Percentiles rank a stretch among this genome's conserved stretches.
phyloP scores from a whole-genome alignment of 768 basidiomycete genomes.

The Phaeotremella fagi region DNA sequence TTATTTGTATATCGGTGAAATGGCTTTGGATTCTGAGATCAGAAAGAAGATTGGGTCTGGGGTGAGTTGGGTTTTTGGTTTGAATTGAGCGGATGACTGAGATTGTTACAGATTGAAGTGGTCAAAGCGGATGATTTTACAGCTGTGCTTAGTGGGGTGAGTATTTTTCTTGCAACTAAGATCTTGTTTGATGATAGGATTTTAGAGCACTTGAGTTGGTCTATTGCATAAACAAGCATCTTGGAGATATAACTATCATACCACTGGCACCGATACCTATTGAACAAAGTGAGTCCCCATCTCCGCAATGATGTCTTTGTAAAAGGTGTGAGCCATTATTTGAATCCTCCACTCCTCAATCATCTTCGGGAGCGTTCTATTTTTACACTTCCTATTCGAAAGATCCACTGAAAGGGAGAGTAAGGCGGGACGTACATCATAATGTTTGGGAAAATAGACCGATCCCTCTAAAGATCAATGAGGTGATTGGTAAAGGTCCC shows the following conservation, averaged over 20 bases:
- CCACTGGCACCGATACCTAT: no score
- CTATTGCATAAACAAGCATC: not conserved
- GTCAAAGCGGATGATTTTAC: slow-evolving; percentile 20
- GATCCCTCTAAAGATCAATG: not conserved
- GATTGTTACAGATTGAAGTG: slow-evolving; percentile 13
- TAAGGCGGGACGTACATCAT: not conserved
- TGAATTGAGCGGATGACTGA: not conserved
- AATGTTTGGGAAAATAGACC: not conserved
- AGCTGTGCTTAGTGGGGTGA: slow-evolving; percentile 24
- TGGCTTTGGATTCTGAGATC: slow-evolving; percentile 7
- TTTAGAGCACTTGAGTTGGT: not conserved
- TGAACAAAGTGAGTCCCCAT: not conserved
- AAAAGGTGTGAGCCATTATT: not conserved
- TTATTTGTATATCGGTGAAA: slow-evolving; percentile 25
- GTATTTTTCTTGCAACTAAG: no score
- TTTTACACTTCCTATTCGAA: not conserved
- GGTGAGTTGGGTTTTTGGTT: slow-evolving; percentile 5
- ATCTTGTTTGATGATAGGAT: no score
- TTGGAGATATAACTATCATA: not conserved
- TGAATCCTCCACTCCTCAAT: not conserved
- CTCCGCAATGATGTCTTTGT: not conserved
- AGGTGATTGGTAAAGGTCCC: not conserved
- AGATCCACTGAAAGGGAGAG: not conserved
- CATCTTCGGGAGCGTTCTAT: not conserved
- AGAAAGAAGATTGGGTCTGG: slow-evolving; percentile 4